Conservation (phyloP, 2,329 filamentous ascomycete species). For the Fonsecaea pedrosoi region DNA sequence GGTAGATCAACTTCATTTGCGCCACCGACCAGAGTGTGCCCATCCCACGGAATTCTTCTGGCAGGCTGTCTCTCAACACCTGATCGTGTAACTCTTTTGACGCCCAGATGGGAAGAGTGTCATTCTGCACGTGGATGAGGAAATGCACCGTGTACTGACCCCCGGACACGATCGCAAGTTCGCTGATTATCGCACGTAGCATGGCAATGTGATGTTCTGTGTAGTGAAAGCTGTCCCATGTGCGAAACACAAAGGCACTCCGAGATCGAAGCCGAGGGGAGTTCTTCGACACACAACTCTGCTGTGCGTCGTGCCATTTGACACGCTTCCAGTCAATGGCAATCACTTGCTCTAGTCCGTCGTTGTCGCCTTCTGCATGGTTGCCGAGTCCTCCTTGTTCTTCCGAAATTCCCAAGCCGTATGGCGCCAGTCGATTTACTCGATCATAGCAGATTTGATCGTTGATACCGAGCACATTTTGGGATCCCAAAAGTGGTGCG, state of each 20-base stretch:
- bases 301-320: slow-evolving; percentile 74
- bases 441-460: slow-evolving; percentile 71
- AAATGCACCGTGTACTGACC: slow-evolving; percentile 80
- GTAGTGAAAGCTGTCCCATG: slow-evolving; percentile 39
- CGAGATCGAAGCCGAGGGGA: slow-evolving; percentile 51
- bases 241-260: slow-evolving; percentile 38
- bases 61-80: slow-evolving; percentile 50
- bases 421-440: slow-evolving; percentile 70
- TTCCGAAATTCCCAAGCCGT: slow-evolving; percentile 45
- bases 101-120: slow-evolving; percentile 74
- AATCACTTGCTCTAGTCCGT: slow-evolving; percentile 34
- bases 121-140: slow-evolving; percentile 77
- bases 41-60: slow-evolving; percentile 47
- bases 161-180: slow-evolving; percentile 71
- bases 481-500: slow-evolving; percentile 67
- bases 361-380: slow-evolving; percentile 30
- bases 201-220: slow-evolving; percentile 37
- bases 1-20: slow-evolving; percentile 38
- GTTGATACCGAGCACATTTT: slow-evolving; percentile 66
- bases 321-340: slow-evolving; percentile 64
- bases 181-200: slow-evolving; percentile 39
- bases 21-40: slow-evolving; percentile 45
- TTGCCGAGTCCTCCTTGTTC: slow-evolving; percentile 41
- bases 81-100: slow-evolving; percentile 69
- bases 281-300: slow-evolving; percentile 70